Percentiles rank a stretch among this genome's conserved stretches.
Evolutionary conservation across 495 filamentous ascomycete species (phyloP).

Genomic region (Aspergillus bridgeri): DNA sequence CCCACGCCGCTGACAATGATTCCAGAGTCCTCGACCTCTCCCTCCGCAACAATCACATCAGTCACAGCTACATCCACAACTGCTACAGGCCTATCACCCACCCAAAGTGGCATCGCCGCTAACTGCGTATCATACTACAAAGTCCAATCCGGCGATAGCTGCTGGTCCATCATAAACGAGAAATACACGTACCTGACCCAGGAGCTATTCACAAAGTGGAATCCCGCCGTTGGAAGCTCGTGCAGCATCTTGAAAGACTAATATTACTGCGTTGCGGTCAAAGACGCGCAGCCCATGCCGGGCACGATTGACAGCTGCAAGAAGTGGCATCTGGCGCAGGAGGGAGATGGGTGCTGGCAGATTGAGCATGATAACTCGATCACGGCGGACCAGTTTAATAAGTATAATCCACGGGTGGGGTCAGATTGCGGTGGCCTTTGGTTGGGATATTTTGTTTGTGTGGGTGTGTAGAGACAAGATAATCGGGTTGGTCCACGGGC

Average conservation of each 20-base stretch:
- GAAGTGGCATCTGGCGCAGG: conserved; percentile 1
- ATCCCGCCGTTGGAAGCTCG: background rate
- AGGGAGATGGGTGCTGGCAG: conserved; percentile 3
- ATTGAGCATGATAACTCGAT: conserved; percentile 8
- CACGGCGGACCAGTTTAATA: conserved; percentile 3
- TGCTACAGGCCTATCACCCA: background rate
- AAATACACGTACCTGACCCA: conserved; percentile 3
- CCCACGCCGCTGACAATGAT: background rate
- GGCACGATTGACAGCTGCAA: conserved; percentile 1
- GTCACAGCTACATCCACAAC: background rate
- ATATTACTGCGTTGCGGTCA: background rate
- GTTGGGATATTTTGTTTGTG: background rate
- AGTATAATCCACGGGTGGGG: conserved; percentile 5
- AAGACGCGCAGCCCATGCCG: conserved; percentile 2
- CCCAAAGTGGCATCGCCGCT: background rate
- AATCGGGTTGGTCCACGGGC: too few species aligned
- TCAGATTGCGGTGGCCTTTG: background rate
- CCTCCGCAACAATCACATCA: background rate
- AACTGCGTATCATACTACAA: background rate
- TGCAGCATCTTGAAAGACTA: background rate
- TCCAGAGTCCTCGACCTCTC: background rate
- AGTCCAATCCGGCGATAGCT: background rate
- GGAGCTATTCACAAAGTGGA: background rate
- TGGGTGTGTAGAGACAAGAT: background rate
- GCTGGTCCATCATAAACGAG: background rate